These are phyloP conservation scores for Yamadazyma friedrichii DNA, from an alignment of 1,139 yeast species.

Conservation along the genomic window DNA sequence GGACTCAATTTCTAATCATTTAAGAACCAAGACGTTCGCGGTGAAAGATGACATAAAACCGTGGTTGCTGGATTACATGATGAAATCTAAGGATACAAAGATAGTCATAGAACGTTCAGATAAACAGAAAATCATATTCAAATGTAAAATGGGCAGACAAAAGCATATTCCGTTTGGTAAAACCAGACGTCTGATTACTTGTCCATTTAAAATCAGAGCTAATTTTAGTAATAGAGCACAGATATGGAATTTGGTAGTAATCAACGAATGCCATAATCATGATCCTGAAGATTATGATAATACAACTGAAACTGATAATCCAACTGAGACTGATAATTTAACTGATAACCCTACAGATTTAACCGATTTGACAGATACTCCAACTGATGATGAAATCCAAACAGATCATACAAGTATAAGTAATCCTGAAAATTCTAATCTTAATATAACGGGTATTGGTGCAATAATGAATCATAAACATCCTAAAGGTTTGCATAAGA, in stretches of 20 bases:
- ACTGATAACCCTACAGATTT: conserved; percentile 1
- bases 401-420: not conserved
- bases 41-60: conserved; percentile 54
- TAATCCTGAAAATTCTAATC: not conserved
- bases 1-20: not conserved
- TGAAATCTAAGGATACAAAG: conserved; percentile 51
- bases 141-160: conserved; percentile 47
- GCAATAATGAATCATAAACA: no score
- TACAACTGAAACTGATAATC: not conserved
- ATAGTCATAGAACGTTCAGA: conserved; percentile 73
- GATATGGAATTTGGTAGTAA: conserved; percentile 60
- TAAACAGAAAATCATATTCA: conserved; percentile 63
- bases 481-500: no score
- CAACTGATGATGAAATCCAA: not conserved
- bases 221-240: conserved; percentile 56
- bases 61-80: conserved; percentile 54
- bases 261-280: conserved; percentile 54
- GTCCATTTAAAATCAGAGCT: conserved; percentile 72
- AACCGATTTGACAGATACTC: not conserved
- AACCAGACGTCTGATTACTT: conserved; percentile 31
- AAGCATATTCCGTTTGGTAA: conserved; percentile 17
- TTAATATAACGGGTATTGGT: no score
- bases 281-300: conserved; percentile 4
- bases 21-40: conserved; percentile 13
- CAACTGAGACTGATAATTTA: not conserved